Evolutionary conservation across 805 yeast species (phyloP), one percentile per base, ranked within the genome.

Genomic region (Limtongia smithiae): DNA sequence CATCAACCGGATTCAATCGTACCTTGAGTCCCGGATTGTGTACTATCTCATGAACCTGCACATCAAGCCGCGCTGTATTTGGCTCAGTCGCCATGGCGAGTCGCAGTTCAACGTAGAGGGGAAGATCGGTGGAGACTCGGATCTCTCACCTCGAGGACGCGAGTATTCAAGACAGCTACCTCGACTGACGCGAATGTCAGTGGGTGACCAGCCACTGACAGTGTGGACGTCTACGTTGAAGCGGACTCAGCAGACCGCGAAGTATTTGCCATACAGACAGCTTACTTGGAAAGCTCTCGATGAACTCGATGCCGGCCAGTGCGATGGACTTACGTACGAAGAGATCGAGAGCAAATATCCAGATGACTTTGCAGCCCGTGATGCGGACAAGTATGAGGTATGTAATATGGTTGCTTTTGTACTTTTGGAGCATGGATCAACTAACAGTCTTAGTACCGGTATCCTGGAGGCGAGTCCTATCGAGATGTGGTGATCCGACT

Each of bases 51-150:
- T 93, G 96, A 93, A 93, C 64, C 72, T 93, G 59, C 97, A 90
- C 66, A 85, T 89, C 60, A 86, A 87, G 65, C 96, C 96, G 24
- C 78, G 97, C 55, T 78, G 83, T 56, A 89, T 93, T 54, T 93
- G 95, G 91, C 74, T 93, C 41, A 86, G 95, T 41, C 79, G 98
- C 60, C 98, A 93, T 63, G 98, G 98, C 24, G 98, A 93, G 69
- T 84, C 95, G 2, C 82, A 81, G 65, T 93, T 83, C 70, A 93
- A 93, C 66, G 75, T 93, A 50, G 89, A 89, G 42, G 97, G 97
- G 27, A 88, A 88, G 67, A 86, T 93, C 57, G 98, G 98, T 30
- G 98, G 97, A 18, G 96, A 91, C 70, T 85, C 96, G 2, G 78
- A 82, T 59, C 72, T 91, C 46, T 82, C 91, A 42, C 83, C 82